These are phyloP conservation scores for Eutreptiella sp. DNA, from an alignment of 208 protist genomes.

Conservation along the genomic window DNA sequence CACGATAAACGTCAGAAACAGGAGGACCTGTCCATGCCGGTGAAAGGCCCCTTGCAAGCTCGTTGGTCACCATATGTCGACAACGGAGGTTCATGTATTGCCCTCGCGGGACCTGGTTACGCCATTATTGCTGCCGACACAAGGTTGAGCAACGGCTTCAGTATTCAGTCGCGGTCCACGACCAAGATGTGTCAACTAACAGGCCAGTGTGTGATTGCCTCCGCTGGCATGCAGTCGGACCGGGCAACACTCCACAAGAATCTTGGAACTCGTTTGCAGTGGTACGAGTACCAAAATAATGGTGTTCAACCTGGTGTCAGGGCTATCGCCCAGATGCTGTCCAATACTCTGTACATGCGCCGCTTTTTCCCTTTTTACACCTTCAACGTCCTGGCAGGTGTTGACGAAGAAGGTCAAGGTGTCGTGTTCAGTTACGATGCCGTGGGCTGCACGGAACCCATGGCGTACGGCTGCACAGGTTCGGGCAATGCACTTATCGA, in stretches of 20 bases:
- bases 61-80: slow-evolving; percentile 87
- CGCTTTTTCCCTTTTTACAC: slow-evolving; percentile 99
- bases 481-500: slow-evolving; percentile 86
- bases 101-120: slow-evolving; percentile 92
- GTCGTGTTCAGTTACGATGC: slow-evolving; percentile 97
- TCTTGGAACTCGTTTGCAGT: slow-evolving; percentile 78
- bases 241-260: slow-evolving; percentile 88
- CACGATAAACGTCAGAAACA: no score
- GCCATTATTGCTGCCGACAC: slow-evolving; percentile 95
- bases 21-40: no score
- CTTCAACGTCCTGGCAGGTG: slow-evolving; percentile 95
- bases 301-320: slow-evolving; percentile 76
- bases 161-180: slow-evolving; percentile 84
- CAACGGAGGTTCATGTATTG: slow-evolving; percentile 89
- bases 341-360: slow-evolving; percentile 92
- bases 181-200: slow-evolving; percentile 91
- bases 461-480: slow-evolving; percentile 81
- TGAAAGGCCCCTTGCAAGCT: no score
- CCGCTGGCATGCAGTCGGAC: slow-evolving; percentile 95
- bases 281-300: slow-evolving; percentile 88
- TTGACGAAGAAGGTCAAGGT: slow-evolving; percentile 86
- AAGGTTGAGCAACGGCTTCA: slow-evolving; percentile 91
- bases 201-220: slow-evolving; percentile 78
- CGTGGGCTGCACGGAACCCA: slow-evolving; percentile 90
- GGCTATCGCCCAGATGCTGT: slow-evolving; percentile 91